phyloP scores from a whole-genome alignment of 2,329 filamentous ascomycete species.

The Diaporthe sp. region DNA sequence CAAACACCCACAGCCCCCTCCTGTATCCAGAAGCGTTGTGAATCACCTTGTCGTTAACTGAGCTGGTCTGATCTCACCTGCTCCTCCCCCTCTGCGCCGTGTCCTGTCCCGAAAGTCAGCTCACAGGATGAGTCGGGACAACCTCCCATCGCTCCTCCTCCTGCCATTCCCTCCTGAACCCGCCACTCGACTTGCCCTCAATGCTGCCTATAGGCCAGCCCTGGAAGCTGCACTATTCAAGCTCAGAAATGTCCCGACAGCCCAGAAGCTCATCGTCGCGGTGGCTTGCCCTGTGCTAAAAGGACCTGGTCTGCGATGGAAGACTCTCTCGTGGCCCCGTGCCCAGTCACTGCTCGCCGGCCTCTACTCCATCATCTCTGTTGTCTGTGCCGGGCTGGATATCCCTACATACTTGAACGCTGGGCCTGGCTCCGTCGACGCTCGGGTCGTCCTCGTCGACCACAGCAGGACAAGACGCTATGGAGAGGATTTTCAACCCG shows the following conservation, averaged over 20 bases:
- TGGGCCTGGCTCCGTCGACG: conserved; percentile 80
- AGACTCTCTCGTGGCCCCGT: conserved; percentile 73
- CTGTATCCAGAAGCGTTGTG: background rate
- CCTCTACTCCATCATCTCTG: conserved; percentile 83
- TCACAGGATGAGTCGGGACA: conserved; percentile 45
- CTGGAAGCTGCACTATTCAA: conserved; percentile 67
- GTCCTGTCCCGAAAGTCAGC: conserved; percentile 4
- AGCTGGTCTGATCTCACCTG: background rate
- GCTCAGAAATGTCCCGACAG: conserved; percentile 56
- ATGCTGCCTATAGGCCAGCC: conserved; percentile 72
- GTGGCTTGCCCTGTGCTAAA: conserved; percentile 74
- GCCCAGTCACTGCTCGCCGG: conserved; percentile 82
- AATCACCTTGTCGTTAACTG: background rate
- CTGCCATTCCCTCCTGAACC: conserved; percentile 74
- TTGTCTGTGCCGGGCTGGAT: conserved; percentile 75
- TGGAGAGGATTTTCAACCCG: conserved; percentile 51
- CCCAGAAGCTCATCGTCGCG: conserved; percentile 64
- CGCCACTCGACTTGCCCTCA: conserved; percentile 64
- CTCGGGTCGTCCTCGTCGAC: conserved; percentile 80
- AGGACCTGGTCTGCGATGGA: conserved; percentile 62
- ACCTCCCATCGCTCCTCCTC: conserved; percentile 69
- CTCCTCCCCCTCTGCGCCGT: background rate
- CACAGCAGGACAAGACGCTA: conserved; percentile 60
- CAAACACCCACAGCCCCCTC: background rate
- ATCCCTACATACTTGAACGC: conserved; percentile 71